Evolutionary conservation across 2,329 filamentous ascomycete genomes (phyloP).

Genomic region (Paecilomyces sp.): DNA sequence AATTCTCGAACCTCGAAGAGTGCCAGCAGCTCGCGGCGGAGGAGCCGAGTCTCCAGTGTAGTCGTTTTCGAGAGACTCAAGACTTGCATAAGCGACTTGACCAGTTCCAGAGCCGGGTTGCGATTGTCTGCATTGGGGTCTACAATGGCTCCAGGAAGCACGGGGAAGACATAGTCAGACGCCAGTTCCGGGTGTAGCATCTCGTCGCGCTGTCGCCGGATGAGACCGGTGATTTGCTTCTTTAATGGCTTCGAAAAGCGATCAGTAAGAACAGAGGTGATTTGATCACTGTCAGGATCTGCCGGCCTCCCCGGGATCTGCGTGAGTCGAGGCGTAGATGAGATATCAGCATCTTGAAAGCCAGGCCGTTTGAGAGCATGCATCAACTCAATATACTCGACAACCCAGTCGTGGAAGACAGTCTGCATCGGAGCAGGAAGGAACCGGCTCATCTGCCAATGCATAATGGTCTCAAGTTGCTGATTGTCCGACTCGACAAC

Average conservation of each 20-base stretch:
- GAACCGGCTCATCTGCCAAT: slow-evolving; percentile 94
- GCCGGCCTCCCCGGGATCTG: slow-evolving; percentile 55
- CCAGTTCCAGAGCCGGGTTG: slow-evolving; percentile 80
- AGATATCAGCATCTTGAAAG: slow-evolving; percentile 44
- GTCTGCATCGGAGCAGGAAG: slow-evolving; percentile 72
- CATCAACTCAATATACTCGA: slow-evolving; percentile 94
- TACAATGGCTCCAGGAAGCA: slow-evolving; percentile 50
- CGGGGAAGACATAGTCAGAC: slow-evolving; percentile 77
- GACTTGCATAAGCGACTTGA: slow-evolving; percentile 90
- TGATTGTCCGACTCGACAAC: slow-evolving; percentile 72
- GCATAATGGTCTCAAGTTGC: slow-evolving; percentile 84
- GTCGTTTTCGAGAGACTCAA: slow-evolving; percentile 86
- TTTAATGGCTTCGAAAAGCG: slow-evolving; percentile 83
- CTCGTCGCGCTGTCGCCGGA: slow-evolving; percentile 80
- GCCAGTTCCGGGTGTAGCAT: slow-evolving; percentile 83
- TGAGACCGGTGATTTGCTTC: slow-evolving; percentile 75
- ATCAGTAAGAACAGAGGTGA: slow-evolving; percentile 65
- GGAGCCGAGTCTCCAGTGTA: slow-evolving; percentile 74
- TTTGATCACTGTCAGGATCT: slow-evolving; percentile 53
- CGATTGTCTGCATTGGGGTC: slow-evolving; percentile 50
- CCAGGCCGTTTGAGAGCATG: slow-evolving; percentile 69
- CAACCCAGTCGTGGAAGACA: slow-evolving; percentile 83
- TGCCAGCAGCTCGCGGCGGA: slow-evolving; percentile 81
- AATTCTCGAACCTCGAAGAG: slow-evolving; percentile 96
- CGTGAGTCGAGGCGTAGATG: slow-evolving; percentile 53